Base-by-base conservation (phyloP, 768 basidiomycete genomes). In the Cubamyces sp. region DNA sequence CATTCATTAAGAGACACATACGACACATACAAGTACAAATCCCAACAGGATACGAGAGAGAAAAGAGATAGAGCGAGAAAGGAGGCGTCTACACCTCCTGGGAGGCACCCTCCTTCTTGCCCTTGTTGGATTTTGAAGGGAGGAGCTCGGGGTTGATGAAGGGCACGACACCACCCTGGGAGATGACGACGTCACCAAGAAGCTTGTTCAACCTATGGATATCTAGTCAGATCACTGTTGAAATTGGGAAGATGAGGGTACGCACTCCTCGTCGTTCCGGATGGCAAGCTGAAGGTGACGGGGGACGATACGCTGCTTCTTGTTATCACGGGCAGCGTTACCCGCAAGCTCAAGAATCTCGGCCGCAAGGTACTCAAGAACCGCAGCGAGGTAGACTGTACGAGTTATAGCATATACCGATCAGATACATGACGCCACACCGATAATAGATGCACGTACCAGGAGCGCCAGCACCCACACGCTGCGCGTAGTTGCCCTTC, bases 261-360 rank as follows among this genome's bases (percentile, higher is more conserved):
- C 77, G 54, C 71, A 87, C 82, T 88, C 87, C 70, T 90, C 88
- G 68, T 89, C 87, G 77, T 89, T 89, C 54, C 88, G 83, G 73
- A 90, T 88, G 59, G 88, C 87, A 57, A 90, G 82, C 73, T 90
- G 87, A 55, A 89, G 75, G 75, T 90, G 88, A 73, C 88, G 84
- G 59, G 92, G 92, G 19, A 88, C 86, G 66, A 94, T 93, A 77
- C 90, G 86, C 64, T 84, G 82, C 80, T 90, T 91, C 79, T 90
- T 89, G 79, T 91, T 87, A 71, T 92, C 89, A 62, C 87, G 84
- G 51, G 91, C 90, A 39, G 86, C 84, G 69, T 86, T 87, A 5
- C 92, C 92, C 56, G 92, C 91, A 47, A 94, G 80, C 75, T 94
- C 92, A 54, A 94, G 83, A 70, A 95, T 87, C 75, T 95, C 93